Percentiles rank a stretch among this genome's conserved stretches.
Conservation (phyloP, 2,329 filamentous ascomycete genomes). For the Ophiostoma novo-ulmi region DNA sequence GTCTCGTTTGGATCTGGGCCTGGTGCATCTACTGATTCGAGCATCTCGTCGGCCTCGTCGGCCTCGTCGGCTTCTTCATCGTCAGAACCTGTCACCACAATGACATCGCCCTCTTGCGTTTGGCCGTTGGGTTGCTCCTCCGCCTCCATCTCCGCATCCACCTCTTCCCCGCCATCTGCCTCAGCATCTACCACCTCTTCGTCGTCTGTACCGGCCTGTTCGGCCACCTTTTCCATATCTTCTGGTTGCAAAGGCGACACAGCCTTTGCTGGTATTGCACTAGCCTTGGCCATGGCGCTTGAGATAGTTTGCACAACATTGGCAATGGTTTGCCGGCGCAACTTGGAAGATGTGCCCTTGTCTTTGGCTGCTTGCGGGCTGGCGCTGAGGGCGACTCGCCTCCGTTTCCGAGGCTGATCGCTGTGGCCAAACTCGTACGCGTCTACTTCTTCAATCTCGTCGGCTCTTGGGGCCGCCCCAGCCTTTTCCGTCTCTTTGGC, state of each 20-base stretch:
- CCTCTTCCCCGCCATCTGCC: not conserved
- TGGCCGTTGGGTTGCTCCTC: not conserved
- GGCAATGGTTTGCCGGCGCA: not conserved
- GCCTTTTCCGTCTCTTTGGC: not conserved
- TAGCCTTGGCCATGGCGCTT: not conserved
- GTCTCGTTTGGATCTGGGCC: not conserved
- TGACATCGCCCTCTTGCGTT: not conserved
- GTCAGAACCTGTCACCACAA: not conserved
- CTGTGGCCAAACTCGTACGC: not conserved
- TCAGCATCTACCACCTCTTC: not conserved
- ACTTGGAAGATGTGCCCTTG: not conserved
- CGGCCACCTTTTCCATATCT: not conserved
- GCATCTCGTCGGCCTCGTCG: not conserved
- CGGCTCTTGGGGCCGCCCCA: not conserved
- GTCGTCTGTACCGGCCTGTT: not conserved
- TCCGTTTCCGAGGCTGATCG: not conserved
- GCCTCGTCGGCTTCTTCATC: not conserved
- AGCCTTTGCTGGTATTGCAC: not conserved
- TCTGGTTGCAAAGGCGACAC: not conserved
- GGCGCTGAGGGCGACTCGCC: not conserved
- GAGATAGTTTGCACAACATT: not conserved
- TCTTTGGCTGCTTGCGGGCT: not conserved
- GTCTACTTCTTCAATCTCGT: not conserved
- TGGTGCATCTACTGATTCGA: too few relatives aligned
- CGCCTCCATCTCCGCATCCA: not conserved